Evolutionary conservation across 768 basidiomycete genomes (phyloP), one percentile per base, ranked within the genome.

Genomic region (Vararia minispora): DNA sequence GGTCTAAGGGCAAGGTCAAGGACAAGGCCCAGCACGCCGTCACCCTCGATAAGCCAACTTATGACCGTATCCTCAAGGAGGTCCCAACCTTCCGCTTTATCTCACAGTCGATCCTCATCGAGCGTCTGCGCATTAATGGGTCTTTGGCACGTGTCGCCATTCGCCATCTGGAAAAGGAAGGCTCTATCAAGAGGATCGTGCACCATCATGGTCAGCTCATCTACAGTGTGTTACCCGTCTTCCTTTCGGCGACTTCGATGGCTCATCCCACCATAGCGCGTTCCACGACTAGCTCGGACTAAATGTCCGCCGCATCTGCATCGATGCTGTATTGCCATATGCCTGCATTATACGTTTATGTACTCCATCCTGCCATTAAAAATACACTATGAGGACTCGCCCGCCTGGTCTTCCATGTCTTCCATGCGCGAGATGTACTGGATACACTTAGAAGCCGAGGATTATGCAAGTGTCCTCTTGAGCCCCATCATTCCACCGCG

Each of bases 1-100:
- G 92, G 92, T 95, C 89, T 53, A 98, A 98, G 76, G 95, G 95
- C 61, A 98, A 98, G 71, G 95, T 99, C 64, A 99, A 99, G 83
- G 95, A 99, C 71, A 99, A 98, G 81, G 89, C 94, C 56, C 80
- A 87, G 58, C 92, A 98, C 76, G 75, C 88, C 53, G 91, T 97
- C 63, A 70, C 79, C 51, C 79, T 94, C 56, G 94, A 98, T 74
- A 94, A 97, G 72, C 50, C 79, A 39, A 85, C 82, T 52, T 94
- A 64, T 65, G 88, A 91, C 68, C 85, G 87, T 56, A 90, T 95
- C 71, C 61, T 94, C 57, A 97, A 97, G 76, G 92, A 98, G 64
- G 89, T 88, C 64, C 95, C 95, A 33, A 91, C 92, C 61, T 99
- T 91, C 88, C 86, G 86, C 57, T 87, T 98, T 74, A 91, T 98